These are phyloP conservation scores for Senna tora DNA, from an alignment of 306 rosid genomes.

Conservation along the genomic window DNA sequence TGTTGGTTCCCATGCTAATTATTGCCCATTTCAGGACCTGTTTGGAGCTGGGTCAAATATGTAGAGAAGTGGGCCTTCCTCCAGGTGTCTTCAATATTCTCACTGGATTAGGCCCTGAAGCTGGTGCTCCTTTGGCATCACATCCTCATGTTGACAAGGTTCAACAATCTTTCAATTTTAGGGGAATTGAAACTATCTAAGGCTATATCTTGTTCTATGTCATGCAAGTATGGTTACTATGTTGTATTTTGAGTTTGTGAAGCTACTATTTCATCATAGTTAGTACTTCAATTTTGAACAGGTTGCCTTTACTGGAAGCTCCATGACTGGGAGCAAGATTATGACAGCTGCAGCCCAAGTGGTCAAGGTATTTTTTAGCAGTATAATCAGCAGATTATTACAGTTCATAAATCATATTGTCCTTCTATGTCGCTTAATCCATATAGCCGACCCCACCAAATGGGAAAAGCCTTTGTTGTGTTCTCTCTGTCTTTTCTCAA, in stretches of 20 bases:
- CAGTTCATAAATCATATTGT: not conserved
- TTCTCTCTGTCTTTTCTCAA: slow-evolving; percentile 17
- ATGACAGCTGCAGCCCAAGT: slow-evolving; percentile 90
- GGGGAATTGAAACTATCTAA: slow-evolving; percentile 14
- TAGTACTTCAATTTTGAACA: slow-evolving; percentile 45
- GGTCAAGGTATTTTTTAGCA: slow-evolving; percentile 64
- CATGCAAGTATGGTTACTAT: not conserved
- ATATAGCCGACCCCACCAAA: too few species aligned
- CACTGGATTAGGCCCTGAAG: slow-evolving; percentile 92
- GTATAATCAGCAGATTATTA: slow-evolving; percentile 14
- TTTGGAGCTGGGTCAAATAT: slow-evolving; percentile 76
- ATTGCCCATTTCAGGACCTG: slow-evolving; percentile 54
- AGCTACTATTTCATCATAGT: slow-evolving; percentile 23
- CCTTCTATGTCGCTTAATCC: too few species aligned
- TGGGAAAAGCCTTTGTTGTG: not conserved
- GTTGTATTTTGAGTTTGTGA: slow-evolving; percentile 10
- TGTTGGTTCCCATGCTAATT: slow-evolving; percentile 25
- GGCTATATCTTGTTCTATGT: slow-evolving; percentile 11
- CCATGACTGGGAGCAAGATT: slow-evolving; percentile 85
- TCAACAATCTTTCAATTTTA: slow-evolving; percentile 9
- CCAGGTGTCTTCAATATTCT: slow-evolving; percentile 75
- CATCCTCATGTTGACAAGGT: slow-evolving; percentile 98
- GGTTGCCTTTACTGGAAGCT: slow-evolving; percentile 98
- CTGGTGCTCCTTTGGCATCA: slow-evolving; percentile 93
- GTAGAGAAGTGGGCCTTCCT: slow-evolving; percentile 78